Conservation (phyloP, 306 rosid genomes). For the Sphenostylis stenocarpa region DNA sequence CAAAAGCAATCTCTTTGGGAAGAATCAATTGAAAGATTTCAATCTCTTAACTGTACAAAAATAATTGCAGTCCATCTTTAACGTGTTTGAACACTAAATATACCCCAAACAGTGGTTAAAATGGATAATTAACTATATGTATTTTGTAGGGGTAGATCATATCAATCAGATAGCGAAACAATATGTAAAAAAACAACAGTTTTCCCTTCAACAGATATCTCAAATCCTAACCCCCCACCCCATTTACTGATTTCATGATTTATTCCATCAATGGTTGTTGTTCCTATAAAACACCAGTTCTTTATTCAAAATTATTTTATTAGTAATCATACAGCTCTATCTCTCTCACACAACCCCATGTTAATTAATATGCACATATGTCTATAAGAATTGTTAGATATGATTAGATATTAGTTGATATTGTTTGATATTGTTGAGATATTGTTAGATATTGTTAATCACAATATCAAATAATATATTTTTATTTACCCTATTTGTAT, state of each 20-base stretch:
- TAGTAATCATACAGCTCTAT: background rate
- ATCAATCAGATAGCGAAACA: background rate
- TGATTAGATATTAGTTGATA: no score
- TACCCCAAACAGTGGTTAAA: background rate
- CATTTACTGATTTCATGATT: background rate
- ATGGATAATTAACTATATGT: background rate
- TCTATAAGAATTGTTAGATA: no score
- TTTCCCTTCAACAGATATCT: background rate
- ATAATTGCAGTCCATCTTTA: background rate
- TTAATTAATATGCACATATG: background rate
- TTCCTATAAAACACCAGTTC: background rate
- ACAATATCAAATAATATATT: no score
- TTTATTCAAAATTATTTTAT: background rate
- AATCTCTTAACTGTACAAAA: background rate
- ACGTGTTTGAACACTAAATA: background rate
- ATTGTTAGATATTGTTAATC: no score
- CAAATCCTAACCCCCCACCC: background rate
- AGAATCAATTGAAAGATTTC: constrained; percentile 1
- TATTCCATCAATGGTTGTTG: background rate
- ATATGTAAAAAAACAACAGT: background rate
- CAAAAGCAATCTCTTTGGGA: background rate
- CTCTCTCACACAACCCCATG: background rate
- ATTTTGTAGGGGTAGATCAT: background rate
- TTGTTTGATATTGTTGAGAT: no score
- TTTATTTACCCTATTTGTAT: no score